phyloP scores from a whole-genome alignment of 768 basidiomycete species.

The Lactarius hatsudake region DNA sequence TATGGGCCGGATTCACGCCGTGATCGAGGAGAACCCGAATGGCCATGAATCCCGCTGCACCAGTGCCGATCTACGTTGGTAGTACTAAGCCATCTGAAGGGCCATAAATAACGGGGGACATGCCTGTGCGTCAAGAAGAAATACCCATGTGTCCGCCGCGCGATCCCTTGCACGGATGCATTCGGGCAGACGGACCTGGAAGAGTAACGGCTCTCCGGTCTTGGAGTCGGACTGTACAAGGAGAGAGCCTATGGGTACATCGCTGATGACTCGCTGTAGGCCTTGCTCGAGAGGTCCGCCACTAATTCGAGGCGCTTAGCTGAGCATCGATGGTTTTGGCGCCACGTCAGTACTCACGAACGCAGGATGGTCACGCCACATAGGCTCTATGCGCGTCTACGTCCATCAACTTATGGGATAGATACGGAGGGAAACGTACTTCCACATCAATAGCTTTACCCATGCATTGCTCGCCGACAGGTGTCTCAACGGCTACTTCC shows the following conservation, averaged over 20 bases:
- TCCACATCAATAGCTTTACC: slow-evolving; percentile 65
- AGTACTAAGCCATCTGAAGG: background rate
- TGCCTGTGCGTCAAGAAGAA: slow-evolving; percentile 88
- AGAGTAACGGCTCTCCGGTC: slow-evolving; percentile 84
- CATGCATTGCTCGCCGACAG: slow-evolving; percentile 49
- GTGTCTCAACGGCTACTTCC: slow-evolving; percentile 61
- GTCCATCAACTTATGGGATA: background rate
- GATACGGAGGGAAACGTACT: slow-evolving; percentile 37
- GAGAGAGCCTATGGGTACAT: slow-evolving; percentile 84
- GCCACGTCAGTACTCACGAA: slow-evolving; percentile 52
- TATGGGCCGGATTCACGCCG: slow-evolving; percentile 77
- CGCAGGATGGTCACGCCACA: slow-evolving; percentile 90
- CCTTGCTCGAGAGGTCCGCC: slow-evolving; percentile 91
- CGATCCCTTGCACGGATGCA: slow-evolving; percentile 62
- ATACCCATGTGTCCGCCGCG: slow-evolving; percentile 74
- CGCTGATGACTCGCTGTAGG: slow-evolving; percentile 81
- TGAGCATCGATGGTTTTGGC: background rate
- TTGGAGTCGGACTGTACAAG: slow-evolving; percentile 84
- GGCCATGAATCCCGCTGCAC: slow-evolving; percentile 91
- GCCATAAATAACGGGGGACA: slow-evolving; percentile 5
- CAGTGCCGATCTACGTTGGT: slow-evolving; percentile 78
- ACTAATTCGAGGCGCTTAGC: slow-evolving; percentile 37
- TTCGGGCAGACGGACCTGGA: slow-evolving; percentile 77
- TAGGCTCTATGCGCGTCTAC: slow-evolving; percentile 46
- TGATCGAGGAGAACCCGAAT: slow-evolving; percentile 93